phyloP scores from a whole-genome alignment of 169 alveolate genomes.

The Babesia ovata region DNA sequence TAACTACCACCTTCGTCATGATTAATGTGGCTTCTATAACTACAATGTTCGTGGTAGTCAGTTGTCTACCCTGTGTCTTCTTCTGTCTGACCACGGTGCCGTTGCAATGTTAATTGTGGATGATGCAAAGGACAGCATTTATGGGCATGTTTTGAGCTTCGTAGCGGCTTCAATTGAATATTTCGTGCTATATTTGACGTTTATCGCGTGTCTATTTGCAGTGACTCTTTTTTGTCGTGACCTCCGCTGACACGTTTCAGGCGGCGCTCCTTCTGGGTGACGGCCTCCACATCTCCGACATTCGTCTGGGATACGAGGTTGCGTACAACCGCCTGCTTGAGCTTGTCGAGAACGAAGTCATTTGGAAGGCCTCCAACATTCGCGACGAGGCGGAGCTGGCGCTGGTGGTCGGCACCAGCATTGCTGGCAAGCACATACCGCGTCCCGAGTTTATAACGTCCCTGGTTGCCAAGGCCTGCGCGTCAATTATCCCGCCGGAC shows the following conservation, averaged over 20 bases:
- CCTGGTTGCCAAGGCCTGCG: constrained; percentile 90
- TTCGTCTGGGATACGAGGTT: constrained; percentile 95
- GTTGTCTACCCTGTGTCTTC: too few species aligned
- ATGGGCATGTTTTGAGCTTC: too few species aligned
- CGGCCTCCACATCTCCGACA: constrained; percentile 96
- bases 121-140: too few species aligned
- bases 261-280: constrained; percentile 85
- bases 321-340: constrained; percentile 89
- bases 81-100: too few species aligned
- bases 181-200: too few species aligned
- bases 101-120: too few species aligned
- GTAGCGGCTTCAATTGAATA: too few species aligned
- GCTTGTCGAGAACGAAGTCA: constrained; percentile 73
- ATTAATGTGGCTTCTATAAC: too few species aligned
- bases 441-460: constrained; percentile 31
- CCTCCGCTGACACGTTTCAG: constrained; percentile 21
- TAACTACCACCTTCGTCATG: too few species aligned
- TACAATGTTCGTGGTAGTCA: too few species aligned
- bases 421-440: constrained; percentile 71
- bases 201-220: too few species aligned
- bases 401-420: constrained; percentile 77
- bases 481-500: constrained; percentile 89
- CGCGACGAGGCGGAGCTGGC: constrained; percentile 76
- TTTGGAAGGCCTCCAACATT: constrained; percentile 73
- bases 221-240: neutral